These are phyloP conservation scores for Bidens hawaiensis DNA, from an alignment of 140 eudicot species.

Conservation along the genomic window DNA sequence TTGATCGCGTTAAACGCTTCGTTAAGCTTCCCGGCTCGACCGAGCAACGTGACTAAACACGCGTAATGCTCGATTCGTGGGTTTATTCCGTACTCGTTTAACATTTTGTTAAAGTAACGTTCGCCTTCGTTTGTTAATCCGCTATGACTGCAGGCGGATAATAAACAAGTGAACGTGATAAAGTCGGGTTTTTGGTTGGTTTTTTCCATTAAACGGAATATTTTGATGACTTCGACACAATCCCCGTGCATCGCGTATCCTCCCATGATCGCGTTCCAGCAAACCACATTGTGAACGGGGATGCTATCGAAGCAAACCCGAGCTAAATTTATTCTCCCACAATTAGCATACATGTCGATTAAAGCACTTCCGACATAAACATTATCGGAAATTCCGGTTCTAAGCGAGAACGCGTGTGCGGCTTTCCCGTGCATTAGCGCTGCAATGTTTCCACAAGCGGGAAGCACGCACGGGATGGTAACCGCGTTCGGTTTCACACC, in stretches of 20 bases:
- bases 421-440: slow-evolving; percentile 87
- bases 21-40: slow-evolving; percentile 83
- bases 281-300: slow-evolving; percentile 54
- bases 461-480: slow-evolving; percentile 88
- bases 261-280: slow-evolving; percentile 82
- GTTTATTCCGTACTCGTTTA: slow-evolving; percentile 48
- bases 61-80: slow-evolving; percentile 82
- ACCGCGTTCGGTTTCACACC: slow-evolving; percentile 79
- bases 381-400: slow-evolving; percentile 41
- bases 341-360: slow-evolving; percentile 90
- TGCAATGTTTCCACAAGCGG: slow-evolving; percentile 93
- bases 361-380: slow-evolving; percentile 81
- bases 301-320: slow-evolving; percentile 53
- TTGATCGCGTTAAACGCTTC: slow-evolving; percentile 67
- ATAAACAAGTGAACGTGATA: slow-evolving; percentile 64
- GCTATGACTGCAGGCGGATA: slow-evolving; percentile 89
- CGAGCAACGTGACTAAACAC: slow-evolving; percentile 76
- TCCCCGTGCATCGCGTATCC: slow-evolving; percentile 87
- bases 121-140: slow-evolving; percentile 77
- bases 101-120: slow-evolving; percentile 56
- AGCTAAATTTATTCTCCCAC: slow-evolving; percentile 71
- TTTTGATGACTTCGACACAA: slow-evolving; percentile 52
- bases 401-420: slow-evolving; percentile 60
- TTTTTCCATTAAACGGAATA: slow-evolving; percentile 51
- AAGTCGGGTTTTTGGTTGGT: slow-evolving; percentile 60